Conservation (phyloP, 306 rosid species). For the Coriaria nepalensis region DNA sequence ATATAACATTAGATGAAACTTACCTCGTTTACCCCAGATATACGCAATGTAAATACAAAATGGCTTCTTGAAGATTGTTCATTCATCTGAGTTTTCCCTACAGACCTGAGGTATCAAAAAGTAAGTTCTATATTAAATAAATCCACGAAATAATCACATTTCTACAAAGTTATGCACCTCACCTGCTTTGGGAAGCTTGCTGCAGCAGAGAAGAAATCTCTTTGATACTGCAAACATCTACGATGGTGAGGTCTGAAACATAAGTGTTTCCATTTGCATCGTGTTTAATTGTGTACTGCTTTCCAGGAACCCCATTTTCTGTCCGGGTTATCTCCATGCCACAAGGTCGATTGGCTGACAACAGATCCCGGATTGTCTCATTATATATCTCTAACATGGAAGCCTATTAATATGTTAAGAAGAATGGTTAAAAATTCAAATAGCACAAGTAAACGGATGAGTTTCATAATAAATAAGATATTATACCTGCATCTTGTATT, state of each 20-base stretch:
- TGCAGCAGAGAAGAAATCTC: slow-evolving; percentile 82
- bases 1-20: background rate
- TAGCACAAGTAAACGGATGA: slow-evolving; percentile 3
- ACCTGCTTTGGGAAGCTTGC: slow-evolving; percentile 90
- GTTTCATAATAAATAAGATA: slow-evolving; percentile 2
- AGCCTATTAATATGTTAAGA: slow-evolving; percentile 29
- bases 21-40: slow-evolving; percentile 79
- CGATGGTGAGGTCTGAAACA: slow-evolving; percentile 71
- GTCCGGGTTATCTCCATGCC: slow-evolving; percentile 33
- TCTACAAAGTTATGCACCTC: slow-evolving; percentile 1
- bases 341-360: slow-evolving; percentile 44
- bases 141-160: too few species aligned
- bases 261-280: slow-evolving; percentile 78
- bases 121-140: background rate
- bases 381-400: slow-evolving; percentile 87
- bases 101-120: slow-evolving; percentile 43
- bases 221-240: slow-evolving; percentile 64
- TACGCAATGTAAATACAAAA: slow-evolving; percentile 84
- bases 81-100: slow-evolving; percentile 89
- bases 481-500: slow-evolving; percentile 71
- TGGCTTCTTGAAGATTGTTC: slow-evolving; percentile 97
- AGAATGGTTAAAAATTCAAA: slow-evolving; percentile 1
- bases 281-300: slow-evolving; percentile 78
- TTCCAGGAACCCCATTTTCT: slow-evolving; percentile 50
- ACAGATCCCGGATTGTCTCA: slow-evolving; percentile 78